Conservation (phyloP, 2,329 filamentous ascomycete species). For the Ascochyta pisi region DNA sequence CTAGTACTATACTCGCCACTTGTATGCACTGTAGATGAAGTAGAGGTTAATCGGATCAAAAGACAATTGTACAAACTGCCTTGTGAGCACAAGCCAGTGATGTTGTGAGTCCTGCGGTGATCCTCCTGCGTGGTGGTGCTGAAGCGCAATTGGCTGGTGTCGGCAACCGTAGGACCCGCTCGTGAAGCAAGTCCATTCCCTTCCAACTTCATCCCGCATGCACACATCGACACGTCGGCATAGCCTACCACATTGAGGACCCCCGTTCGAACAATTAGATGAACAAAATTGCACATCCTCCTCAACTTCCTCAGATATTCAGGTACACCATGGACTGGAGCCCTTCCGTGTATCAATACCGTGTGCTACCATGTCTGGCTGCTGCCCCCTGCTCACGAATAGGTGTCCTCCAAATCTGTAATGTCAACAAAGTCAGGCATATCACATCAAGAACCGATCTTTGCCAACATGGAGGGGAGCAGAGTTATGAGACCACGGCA, state of each 20-base stretch:
- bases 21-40: slow-evolving; percentile 19
- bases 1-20: slow-evolving; percentile 2
- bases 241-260: neutral
- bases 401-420: neutral
- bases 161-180: slow-evolving; percentile 10
- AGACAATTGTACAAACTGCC: neutral
- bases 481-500: neutral
- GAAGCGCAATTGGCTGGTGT: slow-evolving; percentile 20
- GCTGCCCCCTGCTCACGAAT: neutral
- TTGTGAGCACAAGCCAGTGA: neutral
- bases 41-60: neutral
- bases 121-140: slow-evolving; percentile 5
- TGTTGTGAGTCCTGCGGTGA: slow-evolving; percentile 22
- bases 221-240: neutral
- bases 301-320: neutral
- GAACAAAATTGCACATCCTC: neutral
- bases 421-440: neutral
- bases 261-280: neutral
- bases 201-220: slow-evolving; percentile 20
- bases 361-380: slow-evolving; percentile 2
- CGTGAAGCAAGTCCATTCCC: slow-evolving; percentile 1
- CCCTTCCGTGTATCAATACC: neutral
- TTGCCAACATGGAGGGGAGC: neutral
- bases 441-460: neutral
- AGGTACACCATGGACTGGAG: neutral